Conservation (phyloP, 768 basidiomycete species). For the Suillus subaureus region DNA sequence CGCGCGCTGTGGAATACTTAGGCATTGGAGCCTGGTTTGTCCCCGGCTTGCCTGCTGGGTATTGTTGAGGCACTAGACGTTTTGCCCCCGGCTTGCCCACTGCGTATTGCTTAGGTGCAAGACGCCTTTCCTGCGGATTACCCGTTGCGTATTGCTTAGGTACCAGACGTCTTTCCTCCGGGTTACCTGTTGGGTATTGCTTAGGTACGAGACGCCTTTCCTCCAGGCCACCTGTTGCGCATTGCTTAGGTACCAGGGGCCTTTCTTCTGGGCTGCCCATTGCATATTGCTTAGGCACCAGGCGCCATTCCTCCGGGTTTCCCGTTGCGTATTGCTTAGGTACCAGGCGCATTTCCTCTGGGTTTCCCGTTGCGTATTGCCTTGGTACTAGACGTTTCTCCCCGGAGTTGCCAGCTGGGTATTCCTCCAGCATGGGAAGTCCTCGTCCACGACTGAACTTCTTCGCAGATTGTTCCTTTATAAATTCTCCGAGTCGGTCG, state of each 20-base stretch:
- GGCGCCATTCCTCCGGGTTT: no score
- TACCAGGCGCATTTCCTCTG: no score
- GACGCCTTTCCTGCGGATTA: not conserved
- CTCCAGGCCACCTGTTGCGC: not conserved
- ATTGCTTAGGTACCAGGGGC: not conserved
- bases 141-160: not conserved
- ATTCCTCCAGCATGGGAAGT: not conserved
- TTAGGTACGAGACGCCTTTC: not conserved
- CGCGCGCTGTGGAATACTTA: constrained; percentile 4
- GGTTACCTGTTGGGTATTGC: not conserved
- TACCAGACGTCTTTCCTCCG: no score
- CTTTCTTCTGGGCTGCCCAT: not conserved
- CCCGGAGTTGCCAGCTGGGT: not conserved
- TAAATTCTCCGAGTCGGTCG: not conserved
- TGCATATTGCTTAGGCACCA: not conserved
- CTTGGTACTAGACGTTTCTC: not conserved
- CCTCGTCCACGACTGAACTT: not conserved
- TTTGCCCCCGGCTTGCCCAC: not conserved
- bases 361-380: not conserved
- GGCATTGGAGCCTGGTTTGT: not conserved
- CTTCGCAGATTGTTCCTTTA: not conserved
- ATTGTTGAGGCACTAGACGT: not conserved
- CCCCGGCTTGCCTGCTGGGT: not conserved
- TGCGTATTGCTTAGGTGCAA: not conserved
- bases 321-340: no score